phyloP scores from a whole-genome alignment of 352 stramenopile species.

The Achlya hypogyna region DNA sequence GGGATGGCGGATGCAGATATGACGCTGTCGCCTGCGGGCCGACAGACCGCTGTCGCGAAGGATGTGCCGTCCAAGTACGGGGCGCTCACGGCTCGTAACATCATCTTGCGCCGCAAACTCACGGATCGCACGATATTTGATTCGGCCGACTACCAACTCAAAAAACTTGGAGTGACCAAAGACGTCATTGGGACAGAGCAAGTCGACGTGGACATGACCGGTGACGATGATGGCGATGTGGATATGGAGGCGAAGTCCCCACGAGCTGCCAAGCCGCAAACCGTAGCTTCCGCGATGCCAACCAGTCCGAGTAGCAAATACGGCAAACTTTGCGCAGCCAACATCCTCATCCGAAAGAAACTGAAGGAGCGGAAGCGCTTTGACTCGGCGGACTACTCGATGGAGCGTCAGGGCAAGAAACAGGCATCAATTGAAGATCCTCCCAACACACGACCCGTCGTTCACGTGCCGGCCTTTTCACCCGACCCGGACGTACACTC shows the following conservation, averaged over 20 bases:
- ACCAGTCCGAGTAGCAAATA: conserved; percentile 29
- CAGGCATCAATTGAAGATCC: not conserved
- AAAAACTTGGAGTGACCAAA: conserved; percentile 24
- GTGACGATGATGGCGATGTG: conserved; percentile 11
- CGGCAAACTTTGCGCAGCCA: conserved; percentile 28
- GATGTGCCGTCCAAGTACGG: conserved; percentile 31
- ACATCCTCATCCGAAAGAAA: conserved; percentile 30
- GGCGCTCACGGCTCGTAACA: conserved; percentile 27
- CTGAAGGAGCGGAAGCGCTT: conserved; percentile 32
- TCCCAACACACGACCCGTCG: not conserved
- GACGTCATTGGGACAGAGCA: not conserved
- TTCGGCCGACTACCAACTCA: conserved; percentile 77
- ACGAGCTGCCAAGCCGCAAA: not conserved
- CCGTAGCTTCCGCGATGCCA: not conserved
- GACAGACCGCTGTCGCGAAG: not conserved
- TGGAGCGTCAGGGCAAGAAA: conserved; percentile 19
- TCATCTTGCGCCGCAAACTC: conserved; percentile 29
- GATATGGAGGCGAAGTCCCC: not conserved
- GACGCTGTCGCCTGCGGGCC: not conserved
- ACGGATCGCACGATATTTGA: conserved; percentile 45
- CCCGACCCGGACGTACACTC: conserved; percentile 15
- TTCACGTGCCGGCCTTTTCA: not conserved
- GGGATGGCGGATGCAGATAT: conserved; percentile 2
- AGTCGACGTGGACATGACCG: conserved; percentile 16
- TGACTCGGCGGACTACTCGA: conserved; percentile 33